Evolutionary conservation across 1,139 yeast genomes (phyloP).

Genomic region (Pichia sp.): DNA sequence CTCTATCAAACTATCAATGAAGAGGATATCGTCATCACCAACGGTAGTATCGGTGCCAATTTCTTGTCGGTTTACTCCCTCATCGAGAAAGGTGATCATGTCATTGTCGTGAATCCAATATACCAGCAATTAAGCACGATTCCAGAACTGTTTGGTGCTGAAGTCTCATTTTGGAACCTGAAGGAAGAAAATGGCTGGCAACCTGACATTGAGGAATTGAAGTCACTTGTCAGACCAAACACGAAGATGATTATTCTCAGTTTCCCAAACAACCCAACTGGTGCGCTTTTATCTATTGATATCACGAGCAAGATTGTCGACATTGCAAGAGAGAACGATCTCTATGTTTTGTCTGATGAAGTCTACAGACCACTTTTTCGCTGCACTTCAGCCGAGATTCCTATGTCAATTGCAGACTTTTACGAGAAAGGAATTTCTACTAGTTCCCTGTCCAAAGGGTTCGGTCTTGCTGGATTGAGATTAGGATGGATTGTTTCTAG

Average conservation of each 20-base stretch:
- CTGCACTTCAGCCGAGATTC: constrained; percentile 32
- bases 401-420: constrained; percentile 43
- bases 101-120: constrained; percentile 49
- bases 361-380: constrained; percentile 57
- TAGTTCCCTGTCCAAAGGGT: constrained; percentile 55
- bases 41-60: constrained; percentile 62
- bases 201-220: constrained; percentile 39
- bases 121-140: constrained; percentile 54
- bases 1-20: constrained; percentile 3
- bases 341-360: constrained; percentile 50
- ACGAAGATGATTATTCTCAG: constrained; percentile 50
- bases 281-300: constrained; percentile 42
- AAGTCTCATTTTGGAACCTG: constrained; percentile 39
- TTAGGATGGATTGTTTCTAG: constrained; percentile 52
- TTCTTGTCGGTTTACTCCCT: constrained; percentile 47
- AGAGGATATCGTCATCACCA: constrained; percentile 46
- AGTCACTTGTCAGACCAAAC: constrained; percentile 32
- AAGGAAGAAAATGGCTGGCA: constrained; percentile 36
- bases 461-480: constrained; percentile 54
- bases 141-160: constrained; percentile 48
- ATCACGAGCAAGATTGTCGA: constrained; percentile 38
- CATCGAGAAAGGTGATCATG: constrained; percentile 48
- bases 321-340: constrained; percentile 37
- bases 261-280: constrained; percentile 58
- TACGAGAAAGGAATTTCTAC: constrained; percentile 48